Evolutionary conservation across 805 yeast species (phyloP).

Genomic region (Yueomyces sinensis): DNA sequence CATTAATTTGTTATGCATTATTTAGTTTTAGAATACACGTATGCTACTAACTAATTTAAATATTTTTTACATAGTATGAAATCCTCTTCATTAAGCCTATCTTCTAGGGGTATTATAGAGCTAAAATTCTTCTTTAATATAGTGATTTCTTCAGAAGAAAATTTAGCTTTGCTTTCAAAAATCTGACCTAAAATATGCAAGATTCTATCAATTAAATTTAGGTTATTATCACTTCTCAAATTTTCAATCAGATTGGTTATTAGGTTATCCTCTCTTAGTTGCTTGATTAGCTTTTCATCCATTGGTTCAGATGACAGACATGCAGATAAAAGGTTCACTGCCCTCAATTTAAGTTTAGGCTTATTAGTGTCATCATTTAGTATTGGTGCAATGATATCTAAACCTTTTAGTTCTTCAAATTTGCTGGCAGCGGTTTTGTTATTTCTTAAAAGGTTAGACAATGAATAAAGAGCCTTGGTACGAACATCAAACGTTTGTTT

Average conservation of each 20-base stretch:
- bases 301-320: constrained; percentile 40
- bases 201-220: constrained; percentile 44
- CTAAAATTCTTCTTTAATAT: constrained; percentile 26
- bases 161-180: constrained; percentile 31
- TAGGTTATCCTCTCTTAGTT: constrained; percentile 25
- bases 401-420: constrained; percentile 50
- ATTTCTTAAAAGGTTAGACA: constrained; percentile 64
- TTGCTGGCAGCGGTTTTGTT: constrained; percentile 38
- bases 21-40: too few relatives aligned
- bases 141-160: constrained; percentile 30
- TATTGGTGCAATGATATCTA: constrained; percentile 35
- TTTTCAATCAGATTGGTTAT: constrained; percentile 18
- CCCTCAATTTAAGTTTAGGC: constrained; percentile 37
- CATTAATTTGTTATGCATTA: too few relatives aligned
- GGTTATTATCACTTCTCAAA: constrained; percentile 20
- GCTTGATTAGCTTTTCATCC: constrained; percentile 24
- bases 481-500: constrained; percentile 26
- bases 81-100: constrained; percentile 43
- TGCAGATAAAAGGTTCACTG: constrained; percentile 46
- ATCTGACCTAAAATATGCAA: constrained; percentile 37
- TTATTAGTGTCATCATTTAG: constrained; percentile 9
- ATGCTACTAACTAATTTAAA: too few relatives aligned
- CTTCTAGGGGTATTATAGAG: constrained; percentile 30
- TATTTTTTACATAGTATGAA: constrained; percentile 9
- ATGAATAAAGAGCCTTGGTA: constrained; percentile 63